Base-by-base conservation (phyloP, 73 alveolate genomes). In the Stentor roeselii region DNA sequence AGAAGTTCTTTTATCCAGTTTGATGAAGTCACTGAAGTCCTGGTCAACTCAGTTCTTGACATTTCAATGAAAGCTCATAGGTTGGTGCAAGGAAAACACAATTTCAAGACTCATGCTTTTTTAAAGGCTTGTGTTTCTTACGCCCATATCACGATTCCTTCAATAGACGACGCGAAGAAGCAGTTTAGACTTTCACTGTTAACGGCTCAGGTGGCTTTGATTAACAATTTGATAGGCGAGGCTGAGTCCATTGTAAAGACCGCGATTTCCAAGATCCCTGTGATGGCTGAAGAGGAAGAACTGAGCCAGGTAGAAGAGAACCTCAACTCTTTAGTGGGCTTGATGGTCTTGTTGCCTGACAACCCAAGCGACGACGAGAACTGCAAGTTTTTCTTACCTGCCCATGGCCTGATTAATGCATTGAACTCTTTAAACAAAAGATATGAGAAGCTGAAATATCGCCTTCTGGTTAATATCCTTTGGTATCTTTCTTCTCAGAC, bases 41-140 rank as follows among this genome's bases (percentile, higher is more conserved):
- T 95, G 39, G 89, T 95, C 50, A 76, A 89, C 83, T 60, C 84
- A 35, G 97, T 92, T 1, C 90, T 88, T 60, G 84, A 75, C 67
- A 92, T 95, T 0, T 95, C 98, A 37, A 88, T 89, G 39, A 91
- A 87, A 80, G 97, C 98, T 31, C 90, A 93, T 78, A 84, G 82
- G 60, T 75, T 90, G 3, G 96, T 90, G 15, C 90, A 91, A 84
- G 99, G 98, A 42, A 92, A 89, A 59, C 98, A 93, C 88, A 89
- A 93, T 67, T 82, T 87, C 59, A 93, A 93, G 78, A 95, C 99
- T 14, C 87, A 90, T 88, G 87, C 97, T 41, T 95, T 95, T 76
- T 90, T 94, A 36, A 95, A 93, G 88, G 98, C 95, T 3, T 95
- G 99, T 83, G 93, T 93, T 3, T 97, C 99, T 2, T 95, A 93